A percentile compares a stretch with the other conserved stretches of the same genome.
Evolutionary conservation across 441 rosid genomes (phyloP).

Genomic region (Pelargonium australe): DNA sequence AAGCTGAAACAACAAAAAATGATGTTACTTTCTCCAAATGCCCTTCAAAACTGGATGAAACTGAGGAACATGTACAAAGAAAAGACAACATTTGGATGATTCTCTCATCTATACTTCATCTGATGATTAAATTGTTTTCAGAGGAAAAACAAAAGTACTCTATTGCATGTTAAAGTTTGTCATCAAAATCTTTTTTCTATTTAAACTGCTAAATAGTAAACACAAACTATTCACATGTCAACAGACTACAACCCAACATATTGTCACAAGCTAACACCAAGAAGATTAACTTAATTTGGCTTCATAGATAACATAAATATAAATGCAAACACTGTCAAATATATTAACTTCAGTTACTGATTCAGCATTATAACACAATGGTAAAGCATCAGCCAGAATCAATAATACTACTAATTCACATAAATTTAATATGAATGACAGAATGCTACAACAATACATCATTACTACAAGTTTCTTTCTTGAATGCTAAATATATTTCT

Average conservation of each 20-base stretch:
- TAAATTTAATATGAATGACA: too few relatives aligned
- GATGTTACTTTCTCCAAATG: not conserved
- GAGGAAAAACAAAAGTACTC: too few relatives aligned
- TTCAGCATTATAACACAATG: not conserved
- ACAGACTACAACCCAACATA: not conserved
- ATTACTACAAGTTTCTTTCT: not conserved
- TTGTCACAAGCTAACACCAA: not conserved
- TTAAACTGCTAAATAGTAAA: too few relatives aligned
- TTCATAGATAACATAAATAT: not conserved
- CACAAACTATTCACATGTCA: not conserved
- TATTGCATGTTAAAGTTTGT: too few relatives aligned
- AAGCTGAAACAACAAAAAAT: not conserved
- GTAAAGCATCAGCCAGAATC: not conserved
- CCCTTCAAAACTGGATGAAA: not conserved
- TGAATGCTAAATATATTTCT: not conserved
- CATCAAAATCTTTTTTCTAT: too few relatives aligned
- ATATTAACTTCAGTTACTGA: too few relatives aligned
- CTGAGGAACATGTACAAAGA: not conserved
- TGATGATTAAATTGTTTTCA: too few relatives aligned
- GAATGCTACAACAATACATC: too few relatives aligned
- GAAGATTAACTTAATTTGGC: not conserved
- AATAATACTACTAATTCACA: not conserved
- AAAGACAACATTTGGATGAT: not conserved
- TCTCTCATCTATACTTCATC: not conserved
- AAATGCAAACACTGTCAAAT: not conserved